phyloP scores from a whole-genome alignment of 2,329 filamentous ascomycete species.

The Eutypella sp. region DNA sequence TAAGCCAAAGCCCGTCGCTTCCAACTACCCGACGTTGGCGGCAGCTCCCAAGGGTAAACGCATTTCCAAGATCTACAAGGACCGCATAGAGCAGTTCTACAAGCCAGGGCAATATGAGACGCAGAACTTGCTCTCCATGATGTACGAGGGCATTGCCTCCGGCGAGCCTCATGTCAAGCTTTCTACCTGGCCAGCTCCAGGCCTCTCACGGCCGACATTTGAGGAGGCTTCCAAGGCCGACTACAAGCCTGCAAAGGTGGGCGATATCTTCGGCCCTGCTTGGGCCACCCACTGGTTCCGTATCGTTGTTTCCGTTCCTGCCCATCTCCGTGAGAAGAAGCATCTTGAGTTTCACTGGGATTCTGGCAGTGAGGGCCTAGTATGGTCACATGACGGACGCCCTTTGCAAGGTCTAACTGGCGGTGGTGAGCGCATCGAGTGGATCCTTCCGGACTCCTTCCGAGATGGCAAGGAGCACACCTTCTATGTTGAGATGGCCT shows the following conservation, averaged over 20 bases:
- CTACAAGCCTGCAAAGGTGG: constrained; percentile 70
- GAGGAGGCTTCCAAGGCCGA: constrained; percentile 71
- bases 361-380: constrained; percentile 85
- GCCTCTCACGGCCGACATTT: constrained; percentile 77
- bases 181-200: constrained; percentile 78
- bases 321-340: constrained; percentile 67
- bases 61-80: constrained; percentile 80
- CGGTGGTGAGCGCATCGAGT: constrained; percentile 81
- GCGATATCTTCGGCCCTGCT: constrained; percentile 81
- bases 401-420: constrained; percentile 90
- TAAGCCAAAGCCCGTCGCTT: constrained; percentile 37
- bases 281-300: constrained; percentile 99
- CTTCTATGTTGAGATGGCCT: constrained; percentile 97
- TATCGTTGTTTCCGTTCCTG: constrained; percentile 71
- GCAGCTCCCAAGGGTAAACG: constrained; percentile 63
- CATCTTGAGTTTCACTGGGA: constrained; percentile 97
- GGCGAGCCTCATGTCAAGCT: constrained; percentile 77
- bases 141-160: constrained; percentile 61
- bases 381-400: constrained; percentile 87
- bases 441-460: constrained; percentile 79
- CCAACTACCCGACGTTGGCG: constrained; percentile 49
- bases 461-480: constrained; percentile 80
- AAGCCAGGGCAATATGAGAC: constrained; percentile 71
- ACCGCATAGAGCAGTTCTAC: constrained; percentile 78
- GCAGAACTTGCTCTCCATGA: constrained; percentile 70